These are phyloP conservation scores for Closterium sp. DNA, from an alignment of 139 green algal species.

Conservation along the genomic window DNA sequence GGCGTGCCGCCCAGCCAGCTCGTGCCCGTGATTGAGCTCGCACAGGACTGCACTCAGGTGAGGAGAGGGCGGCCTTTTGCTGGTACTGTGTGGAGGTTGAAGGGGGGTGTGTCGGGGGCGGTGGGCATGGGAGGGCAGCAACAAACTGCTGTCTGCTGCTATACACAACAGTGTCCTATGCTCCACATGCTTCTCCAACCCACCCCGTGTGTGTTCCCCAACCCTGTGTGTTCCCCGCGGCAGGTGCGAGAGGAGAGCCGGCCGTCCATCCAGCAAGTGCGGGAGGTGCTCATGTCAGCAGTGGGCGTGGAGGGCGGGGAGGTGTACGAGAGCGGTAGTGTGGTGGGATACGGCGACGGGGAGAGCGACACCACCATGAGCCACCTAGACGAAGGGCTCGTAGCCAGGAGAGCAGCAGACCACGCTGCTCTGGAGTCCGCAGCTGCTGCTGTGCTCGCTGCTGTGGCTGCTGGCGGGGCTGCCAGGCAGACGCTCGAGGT, in stretches of 20 bases:
- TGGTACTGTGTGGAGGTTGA: no score
- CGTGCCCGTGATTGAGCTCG: conserved; percentile 15
- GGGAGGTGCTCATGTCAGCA: background rate
- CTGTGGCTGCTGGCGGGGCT: background rate
- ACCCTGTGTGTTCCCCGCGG: background rate
- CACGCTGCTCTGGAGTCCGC: background rate
- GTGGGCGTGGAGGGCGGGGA: background rate
- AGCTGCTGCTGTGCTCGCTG: background rate
- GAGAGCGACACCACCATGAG: background rate
- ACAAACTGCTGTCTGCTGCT: no score
- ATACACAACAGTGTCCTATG: no score
- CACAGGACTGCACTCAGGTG: conserved; percentile 26
- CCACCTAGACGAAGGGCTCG: background rate
- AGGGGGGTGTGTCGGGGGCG: background rate
- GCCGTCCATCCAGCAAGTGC: background rate
- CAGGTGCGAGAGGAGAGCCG: background rate
- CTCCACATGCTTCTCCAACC: no score
- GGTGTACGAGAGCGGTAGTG: background rate
- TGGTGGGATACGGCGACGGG: background rate
- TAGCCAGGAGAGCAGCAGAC: background rate
- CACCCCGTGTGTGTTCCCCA: no score
- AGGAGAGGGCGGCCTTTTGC: background rate
- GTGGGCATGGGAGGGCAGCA: background rate
- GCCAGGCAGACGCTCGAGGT: background rate
- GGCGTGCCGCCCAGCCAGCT: conserved; percentile 11